These are phyloP conservation scores for Microdochium bolleyi DNA, from an alignment of 2,329 filamentous ascomycete genomes.

Conservation along the genomic window DNA sequence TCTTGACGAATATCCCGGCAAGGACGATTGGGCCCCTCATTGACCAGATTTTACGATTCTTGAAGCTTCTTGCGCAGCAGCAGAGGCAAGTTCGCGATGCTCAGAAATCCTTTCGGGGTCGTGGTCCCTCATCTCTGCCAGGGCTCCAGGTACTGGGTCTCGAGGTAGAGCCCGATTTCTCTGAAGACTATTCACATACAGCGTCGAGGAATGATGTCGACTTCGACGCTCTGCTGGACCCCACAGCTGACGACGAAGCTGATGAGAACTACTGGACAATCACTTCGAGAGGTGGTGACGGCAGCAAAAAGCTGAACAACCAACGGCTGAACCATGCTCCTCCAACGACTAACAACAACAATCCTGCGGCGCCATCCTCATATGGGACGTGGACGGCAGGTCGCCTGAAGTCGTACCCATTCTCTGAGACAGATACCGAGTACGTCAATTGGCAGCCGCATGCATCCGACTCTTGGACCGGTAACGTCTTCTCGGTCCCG, in stretches of 20 bases:
- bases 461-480: constrained; percentile 16
- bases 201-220: constrained; percentile 26
- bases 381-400: constrained; percentile 17
- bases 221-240: constrained; percentile 31
- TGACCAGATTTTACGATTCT: constrained; percentile 35
- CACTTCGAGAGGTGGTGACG: constrained; percentile 5
- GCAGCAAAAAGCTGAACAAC: neutral
- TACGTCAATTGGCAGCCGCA: constrained; percentile 15
- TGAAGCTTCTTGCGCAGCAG: constrained; percentile 38
- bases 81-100: constrained; percentile 34
- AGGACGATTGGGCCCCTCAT: constrained; percentile 42
- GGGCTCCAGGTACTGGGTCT: constrained; percentile 47
- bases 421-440: constrained; percentile 15
- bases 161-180: constrained; percentile 41
- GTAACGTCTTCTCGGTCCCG: constrained; percentile 17
- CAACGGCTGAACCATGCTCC: neutral
- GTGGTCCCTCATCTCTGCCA: constrained; percentile 32
- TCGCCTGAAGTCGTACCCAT: constrained; percentile 15
- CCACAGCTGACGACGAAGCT: constrained; percentile 27
- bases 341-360: neutral
- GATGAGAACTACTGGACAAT: constrained; percentile 8
- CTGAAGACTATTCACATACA: constrained; percentile 22
- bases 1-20: constrained; percentile 45
- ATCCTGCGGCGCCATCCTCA: constrained; percentile 3
- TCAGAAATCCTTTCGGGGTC: constrained; percentile 12